Evolutionary conservation across 1,284 basidiomycete species (phyloP).

Genomic region (Puccinia sorghi): DNA sequence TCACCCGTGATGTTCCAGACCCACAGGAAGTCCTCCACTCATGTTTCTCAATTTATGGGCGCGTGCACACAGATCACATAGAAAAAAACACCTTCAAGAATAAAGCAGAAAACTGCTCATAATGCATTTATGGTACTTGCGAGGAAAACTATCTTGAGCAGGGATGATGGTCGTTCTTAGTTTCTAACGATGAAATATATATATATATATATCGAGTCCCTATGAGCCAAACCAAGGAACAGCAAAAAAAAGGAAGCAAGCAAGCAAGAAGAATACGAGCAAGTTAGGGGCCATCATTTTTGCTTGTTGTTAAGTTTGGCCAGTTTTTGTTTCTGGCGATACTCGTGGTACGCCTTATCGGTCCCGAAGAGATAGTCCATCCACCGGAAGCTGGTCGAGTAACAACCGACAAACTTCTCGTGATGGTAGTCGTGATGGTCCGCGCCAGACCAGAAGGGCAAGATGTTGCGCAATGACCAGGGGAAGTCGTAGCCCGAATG

Average conservation of each 20-base stretch:
- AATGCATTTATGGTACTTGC: no score
- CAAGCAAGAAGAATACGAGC: not conserved
- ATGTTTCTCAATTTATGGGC: no score
- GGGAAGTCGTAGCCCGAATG: conserved; percentile 81
- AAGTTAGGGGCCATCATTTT: not conserved
- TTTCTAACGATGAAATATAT: not conserved
- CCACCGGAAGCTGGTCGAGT: conserved; percentile 87
- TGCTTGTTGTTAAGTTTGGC: conserved; percentile 12
- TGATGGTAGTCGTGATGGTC: conserved; percentile 68
- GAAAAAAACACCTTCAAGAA: no score
- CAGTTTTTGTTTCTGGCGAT: conserved; percentile 43
- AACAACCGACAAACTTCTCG: conserved; percentile 57
- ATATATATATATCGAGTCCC: not conserved
- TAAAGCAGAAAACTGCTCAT: no score
- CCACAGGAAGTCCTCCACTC: no score
- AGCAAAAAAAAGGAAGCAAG: not conserved
- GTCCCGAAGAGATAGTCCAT: conserved; percentile 84
- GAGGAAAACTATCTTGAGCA: not conserved
- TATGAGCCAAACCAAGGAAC: not conserved
- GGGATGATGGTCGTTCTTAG: not conserved
- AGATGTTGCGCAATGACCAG: conserved; percentile 82
- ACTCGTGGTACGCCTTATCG: conserved; percentile 72
- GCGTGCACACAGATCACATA: no score
- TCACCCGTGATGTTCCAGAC: no score
- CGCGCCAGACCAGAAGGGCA: conserved; percentile 98